A percentile compares a stretch with the other conserved stretches of the same genome.
phyloP scores from a whole-genome alignment of 768 basidiomycete genomes.

The Infundibulicybe gibba region DNA sequence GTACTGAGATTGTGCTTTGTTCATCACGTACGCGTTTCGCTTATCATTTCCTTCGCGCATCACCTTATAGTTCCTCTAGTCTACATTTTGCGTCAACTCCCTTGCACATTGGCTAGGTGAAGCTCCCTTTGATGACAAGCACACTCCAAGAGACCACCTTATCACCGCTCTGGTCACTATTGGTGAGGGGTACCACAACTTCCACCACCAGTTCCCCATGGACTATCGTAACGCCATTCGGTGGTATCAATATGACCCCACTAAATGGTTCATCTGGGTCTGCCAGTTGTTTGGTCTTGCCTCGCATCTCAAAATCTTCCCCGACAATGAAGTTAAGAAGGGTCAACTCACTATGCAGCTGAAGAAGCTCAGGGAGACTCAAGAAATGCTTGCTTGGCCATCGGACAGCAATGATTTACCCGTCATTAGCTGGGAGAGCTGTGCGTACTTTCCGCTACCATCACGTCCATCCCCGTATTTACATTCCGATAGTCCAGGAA shows the following conservation, averaged over 20 bases:
- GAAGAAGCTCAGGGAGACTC: conserved; percentile 77
- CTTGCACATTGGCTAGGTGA: conserved; percentile 96
- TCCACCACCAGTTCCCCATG: conserved; percentile 97
- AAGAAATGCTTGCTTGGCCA: conserved; percentile 80
- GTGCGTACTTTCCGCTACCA: conserved; percentile 35
- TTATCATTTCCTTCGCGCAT: conserved; percentile 1
- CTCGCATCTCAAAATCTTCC: conserved; percentile 64
- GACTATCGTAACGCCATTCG: conserved; percentile 96
- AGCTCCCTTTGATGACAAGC: conserved; percentile 91
- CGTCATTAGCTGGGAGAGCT: conserved; percentile 84
- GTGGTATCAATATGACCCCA: conserved; percentile 92
- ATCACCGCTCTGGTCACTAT: conserved; percentile 88
- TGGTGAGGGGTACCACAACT: conserved; percentile 98
- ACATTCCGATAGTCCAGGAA: conserved; percentile 55
- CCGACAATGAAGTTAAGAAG: conserved; percentile 67
- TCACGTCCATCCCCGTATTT: conserved; percentile 1
- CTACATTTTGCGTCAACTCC: conserved; percentile 96
- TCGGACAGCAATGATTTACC: conserved; percentile 71
- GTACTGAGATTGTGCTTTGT: conserved; percentile 79
- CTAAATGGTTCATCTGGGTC: conserved; percentile 85
- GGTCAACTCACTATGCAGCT: conserved; percentile 94
- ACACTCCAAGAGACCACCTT: conserved; percentile 86
- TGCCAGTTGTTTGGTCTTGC: conserved; percentile 62
- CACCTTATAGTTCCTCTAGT: conserved; percentile 39
- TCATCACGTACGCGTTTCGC: conserved; percentile 64